These are phyloP conservation scores for Candida montana DNA, from an alignment of 805 yeast genomes.

Conservation along the genomic window DNA sequence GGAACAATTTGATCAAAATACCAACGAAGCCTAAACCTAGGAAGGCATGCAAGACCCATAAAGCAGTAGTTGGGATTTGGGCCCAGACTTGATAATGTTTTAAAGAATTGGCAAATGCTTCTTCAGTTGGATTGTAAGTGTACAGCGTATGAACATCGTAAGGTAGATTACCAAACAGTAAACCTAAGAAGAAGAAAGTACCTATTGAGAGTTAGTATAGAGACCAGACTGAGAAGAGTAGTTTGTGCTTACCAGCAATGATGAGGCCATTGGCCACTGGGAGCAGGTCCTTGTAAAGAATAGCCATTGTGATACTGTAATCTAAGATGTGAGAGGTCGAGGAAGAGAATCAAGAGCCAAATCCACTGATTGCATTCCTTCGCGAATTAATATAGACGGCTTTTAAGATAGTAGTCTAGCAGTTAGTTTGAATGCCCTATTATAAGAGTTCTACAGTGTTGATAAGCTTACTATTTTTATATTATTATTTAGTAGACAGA, in stretches of 20 bases:
- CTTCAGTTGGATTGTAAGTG: conserved; percentile 44
- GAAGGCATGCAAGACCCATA: conserved; percentile 58
- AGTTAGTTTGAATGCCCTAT: too few species aligned
- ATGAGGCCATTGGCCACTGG: conserved; percentile 44
- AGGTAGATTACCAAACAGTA: conserved; percentile 70
- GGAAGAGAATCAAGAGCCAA: too few species aligned
- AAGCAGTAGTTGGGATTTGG: conserved; percentile 51
- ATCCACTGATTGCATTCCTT: too few species aligned
- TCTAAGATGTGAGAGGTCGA: too few species aligned
- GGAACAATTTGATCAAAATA: conserved; percentile 69
- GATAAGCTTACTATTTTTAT: too few species aligned
- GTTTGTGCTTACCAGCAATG: conserved; percentile 28
- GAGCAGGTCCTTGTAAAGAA: conserved; percentile 37
- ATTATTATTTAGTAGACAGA: not conserved
- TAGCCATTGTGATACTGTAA: too few species aligned
- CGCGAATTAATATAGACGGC: not conserved
- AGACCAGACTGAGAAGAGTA: too few species aligned
- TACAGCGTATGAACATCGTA: conserved; percentile 78
- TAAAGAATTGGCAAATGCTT: conserved; percentile 56
- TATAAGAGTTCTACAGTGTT: too few species aligned
- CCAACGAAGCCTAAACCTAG: conserved; percentile 66
- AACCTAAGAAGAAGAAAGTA: conserved; percentile 76
- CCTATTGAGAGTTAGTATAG: conserved; percentile 25
- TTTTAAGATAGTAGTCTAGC: not conserved
- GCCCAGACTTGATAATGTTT: conserved; percentile 74